Evolutionary conservation across 1,284 basidiomycete genomes (phyloP), one percentile per base, ranked within the genome.

Genomic region (Schizopora paradoxa): DNA sequence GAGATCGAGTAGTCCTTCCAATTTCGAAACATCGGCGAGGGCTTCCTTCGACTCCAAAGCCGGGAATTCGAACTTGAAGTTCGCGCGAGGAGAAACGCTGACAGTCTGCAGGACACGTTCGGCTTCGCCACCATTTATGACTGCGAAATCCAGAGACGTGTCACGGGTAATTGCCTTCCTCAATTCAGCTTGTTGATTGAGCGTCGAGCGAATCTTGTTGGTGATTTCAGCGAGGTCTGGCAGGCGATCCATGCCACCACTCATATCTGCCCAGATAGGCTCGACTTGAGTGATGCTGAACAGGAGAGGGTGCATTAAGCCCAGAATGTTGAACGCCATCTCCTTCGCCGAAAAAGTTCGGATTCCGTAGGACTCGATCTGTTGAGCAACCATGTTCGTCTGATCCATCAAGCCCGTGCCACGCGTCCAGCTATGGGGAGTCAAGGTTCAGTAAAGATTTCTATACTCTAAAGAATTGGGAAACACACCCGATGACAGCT

Each of bases 201-300:
- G 65, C 53, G 75, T 77, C 41, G 73, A 69, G 52, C 95, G 90
- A 62, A 99, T 94, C 61, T 87, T 88, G 34, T 73, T 76, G 2
- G 90, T 93, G 59, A 96, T 82, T 53, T 96, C 91, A 23, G 92
- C 91, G 45, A 99, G 79, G 65, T 97, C 94, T 36, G 92, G 89
- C 14, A 98, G 78, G 52, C 91, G 89, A 69, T 96, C 93, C 92
- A 97, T 96, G 41, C 92, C 93, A 61, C 94, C 93, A 60, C 93
- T 96, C 53, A 97, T 73, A 63, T 98, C 93, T 41, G 93, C 94
- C 93, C 94, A 97, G 61, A 99, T 93, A 5, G 95, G 95, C 64
- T 99, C 95, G 47, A 99, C 94, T 66, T 99, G 96, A n/a, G 95
- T 96, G 61, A 98, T 94, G 66, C 95, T 97, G 77, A 98, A 98